Evolutionary conservation across 768 basidiomycete species (phyloP).

Genomic region (Amylocystis lapponica): DNA sequence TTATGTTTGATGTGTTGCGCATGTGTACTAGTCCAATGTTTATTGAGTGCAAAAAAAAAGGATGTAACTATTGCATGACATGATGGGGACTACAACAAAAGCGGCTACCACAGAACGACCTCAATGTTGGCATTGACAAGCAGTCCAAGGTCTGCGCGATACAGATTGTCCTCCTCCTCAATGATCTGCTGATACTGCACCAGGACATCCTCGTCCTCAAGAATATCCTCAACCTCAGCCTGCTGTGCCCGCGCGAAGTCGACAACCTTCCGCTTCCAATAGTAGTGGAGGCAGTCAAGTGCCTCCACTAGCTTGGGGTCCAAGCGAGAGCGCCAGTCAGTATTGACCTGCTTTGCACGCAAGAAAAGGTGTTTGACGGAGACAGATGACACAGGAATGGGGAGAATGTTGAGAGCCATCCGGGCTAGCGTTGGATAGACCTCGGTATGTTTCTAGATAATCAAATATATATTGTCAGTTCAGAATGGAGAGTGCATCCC

Average conservation of each 20-base stretch:
- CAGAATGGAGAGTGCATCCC: background rate
- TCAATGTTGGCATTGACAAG: too few relatives aligned
- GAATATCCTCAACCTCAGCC: constrained; percentile 6
- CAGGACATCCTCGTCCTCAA: too few relatives aligned
- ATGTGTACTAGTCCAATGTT: too few relatives aligned
- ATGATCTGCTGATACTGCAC: background rate
- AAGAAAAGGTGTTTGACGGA: constrained; percentile 8
- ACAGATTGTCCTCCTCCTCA: background rate
- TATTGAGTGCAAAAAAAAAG: too few relatives aligned
- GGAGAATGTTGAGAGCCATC: constrained; percentile 7
- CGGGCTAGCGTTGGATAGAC: constrained; percentile 7
- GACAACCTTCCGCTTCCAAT: constrained; percentile 3
- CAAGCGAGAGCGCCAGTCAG: background rate
- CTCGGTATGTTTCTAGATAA: background rate
- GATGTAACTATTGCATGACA: too few relatives aligned
- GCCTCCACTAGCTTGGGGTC: constrained; percentile 4
- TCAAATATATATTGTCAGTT: background rate
- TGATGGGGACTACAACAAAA: too few relatives aligned
- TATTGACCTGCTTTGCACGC: background rate
- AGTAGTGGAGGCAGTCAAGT: constrained; percentile 8
- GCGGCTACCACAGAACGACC: too few relatives aligned
- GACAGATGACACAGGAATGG: constrained; percentile 6
- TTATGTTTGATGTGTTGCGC: too few relatives aligned
- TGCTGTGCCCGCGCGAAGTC: constrained; percentile 3
- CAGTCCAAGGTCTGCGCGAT: too few relatives aligned